Base-by-base conservation (phyloP, 2,329 filamentous ascomycete species). In the Onygenales sp. region DNA sequence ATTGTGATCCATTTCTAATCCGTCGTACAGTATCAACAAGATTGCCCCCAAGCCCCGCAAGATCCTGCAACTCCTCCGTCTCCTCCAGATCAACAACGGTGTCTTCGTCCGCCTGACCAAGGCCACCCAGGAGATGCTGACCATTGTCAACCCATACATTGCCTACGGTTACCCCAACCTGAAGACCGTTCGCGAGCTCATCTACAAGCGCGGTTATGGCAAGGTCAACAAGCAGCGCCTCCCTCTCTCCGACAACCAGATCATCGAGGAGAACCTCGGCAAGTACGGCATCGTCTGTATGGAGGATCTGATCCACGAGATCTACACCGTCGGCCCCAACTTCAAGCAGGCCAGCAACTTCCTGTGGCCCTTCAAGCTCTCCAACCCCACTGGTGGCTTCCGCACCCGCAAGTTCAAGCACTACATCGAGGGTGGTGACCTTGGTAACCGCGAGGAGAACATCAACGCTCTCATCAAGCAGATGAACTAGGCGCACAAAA, bases 61-160 rank as follows among this genome's bases (percentile, higher is more conserved):
- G 86, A 97, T 95, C 72, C 85, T 98, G 68, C 93, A 98, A 81
- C 89, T 98, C 59, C 91, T 98, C 75, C 92, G 93, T 82, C 89
- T 98, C 64, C 86, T 98, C 70, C 93, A 98, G 83, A 98, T 98
- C 87, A 98, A 98, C 89, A 97, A 95, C 77, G 93, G 92, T 77
- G 89, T 96, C 77, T 98, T 98, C 80, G 82, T 98, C 78, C 86
- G 85, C 72, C 81, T 96, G 72, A 97, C 91, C 80, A 98, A 97
- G 87, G 93, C 93, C 64, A 97, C 92, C 69, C 79, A 84, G 69
- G 89, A 95, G 84, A 95, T 95, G 90, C 82, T 95, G 72, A 95
- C 93, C 82, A 84, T 97, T 64, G 89, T 98, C 74, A 93, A 98
- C 84, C 93, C 93, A 66, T 98, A 93, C 84, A 86, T 98, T 67